Base-by-base conservation (phyloP, 129 eudicot species). In the Pittosporum tobira region DNA sequence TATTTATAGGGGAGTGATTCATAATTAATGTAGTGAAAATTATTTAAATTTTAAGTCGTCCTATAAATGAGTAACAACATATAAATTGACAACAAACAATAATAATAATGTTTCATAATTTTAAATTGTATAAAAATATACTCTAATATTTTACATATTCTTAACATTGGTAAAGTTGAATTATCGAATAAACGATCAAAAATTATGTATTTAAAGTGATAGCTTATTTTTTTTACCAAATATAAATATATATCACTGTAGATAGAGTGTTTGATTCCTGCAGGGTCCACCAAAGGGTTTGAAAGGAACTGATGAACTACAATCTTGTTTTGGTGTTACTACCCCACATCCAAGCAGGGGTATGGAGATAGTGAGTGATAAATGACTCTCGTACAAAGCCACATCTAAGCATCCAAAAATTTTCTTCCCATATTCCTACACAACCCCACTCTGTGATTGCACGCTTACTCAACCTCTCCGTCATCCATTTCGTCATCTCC, bases 401-500 rank as follows among this genome's bases (percentile, higher is more conserved):
- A 74, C 65, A 67, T 52, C 42, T 53, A 71, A 48, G 45, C 40
- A 48, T 48, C 56, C 34, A 52, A 55, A 45, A 46, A 50, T 12
- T 45, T 78, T 55, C 31, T 56, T 54, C 73, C 73, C 78, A 46
- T 71, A 36, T 71, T 71, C 57, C 37, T 64, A 73, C 65, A 73
- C 62, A 65, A 64, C 49, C 71, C 42, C 46, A 62, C 70, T 72
- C 81, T 72, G 75, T 66, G 48, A 57, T 70, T 78, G 80, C 74
- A 70, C 68, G 45, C 81, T 73, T 79, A 79, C 90, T 72, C 76
- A 56, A 81, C 51, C 62, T 70, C 45, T 61, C 79, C 88, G 72
- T 85, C 95, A 85, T 68, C 68, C 36, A 51, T 78, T 73, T 68
- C 90, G 95, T 86, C 95, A 86, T 47, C 71, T 26, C 64, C 30